These are phyloP conservation scores for Dactylorhiza incarnata DNA, from an alignment of 106 monocot species.

Conservation along the genomic window DNA sequence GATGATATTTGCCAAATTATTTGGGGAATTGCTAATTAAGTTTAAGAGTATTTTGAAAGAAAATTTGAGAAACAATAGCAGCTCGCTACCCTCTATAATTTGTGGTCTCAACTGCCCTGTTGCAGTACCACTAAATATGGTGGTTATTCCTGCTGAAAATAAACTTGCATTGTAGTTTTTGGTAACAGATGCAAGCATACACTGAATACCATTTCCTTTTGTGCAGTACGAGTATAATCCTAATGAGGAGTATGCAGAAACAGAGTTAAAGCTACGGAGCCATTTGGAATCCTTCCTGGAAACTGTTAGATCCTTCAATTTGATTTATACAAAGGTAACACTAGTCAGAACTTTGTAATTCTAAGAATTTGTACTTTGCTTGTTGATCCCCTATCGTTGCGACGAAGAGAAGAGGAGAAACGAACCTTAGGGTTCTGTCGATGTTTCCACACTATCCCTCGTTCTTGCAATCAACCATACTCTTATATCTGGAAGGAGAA, in stretches of 20 bases:
- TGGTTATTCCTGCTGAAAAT: constrained; percentile 3
- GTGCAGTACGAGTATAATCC: constrained; percentile 90
- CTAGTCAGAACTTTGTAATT: background rate
- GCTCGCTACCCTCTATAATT: background rate
- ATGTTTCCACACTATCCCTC: too few species aligned
- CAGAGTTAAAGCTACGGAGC: constrained; percentile 54
- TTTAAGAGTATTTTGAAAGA: too few species aligned
- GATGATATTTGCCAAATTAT: too few species aligned
- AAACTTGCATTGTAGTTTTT: background rate
- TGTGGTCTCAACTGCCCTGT: background rate
- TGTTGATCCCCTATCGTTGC: background rate
- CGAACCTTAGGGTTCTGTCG: too few species aligned
- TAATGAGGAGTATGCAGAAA: constrained; percentile 85
- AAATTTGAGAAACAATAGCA: too few species aligned
- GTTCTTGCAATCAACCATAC: too few species aligned
- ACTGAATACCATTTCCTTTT: background rate
- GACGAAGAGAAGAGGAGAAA: too few species aligned
- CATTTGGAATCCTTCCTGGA: constrained; percentile 87
- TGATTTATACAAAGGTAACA: constrained; percentile 81
- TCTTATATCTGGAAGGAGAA: too few species aligned
- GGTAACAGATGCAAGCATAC: background rate
- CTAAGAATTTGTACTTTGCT: background rate
- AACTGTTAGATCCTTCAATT: constrained; percentile 84
- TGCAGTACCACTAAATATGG: background rate
- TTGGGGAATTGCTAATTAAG: too few species aligned